These are phyloP conservation scores for Lepiota brunneoincarnata DNA, from an alignment of 768 basidiomycete species.

Conservation along the genomic window DNA sequence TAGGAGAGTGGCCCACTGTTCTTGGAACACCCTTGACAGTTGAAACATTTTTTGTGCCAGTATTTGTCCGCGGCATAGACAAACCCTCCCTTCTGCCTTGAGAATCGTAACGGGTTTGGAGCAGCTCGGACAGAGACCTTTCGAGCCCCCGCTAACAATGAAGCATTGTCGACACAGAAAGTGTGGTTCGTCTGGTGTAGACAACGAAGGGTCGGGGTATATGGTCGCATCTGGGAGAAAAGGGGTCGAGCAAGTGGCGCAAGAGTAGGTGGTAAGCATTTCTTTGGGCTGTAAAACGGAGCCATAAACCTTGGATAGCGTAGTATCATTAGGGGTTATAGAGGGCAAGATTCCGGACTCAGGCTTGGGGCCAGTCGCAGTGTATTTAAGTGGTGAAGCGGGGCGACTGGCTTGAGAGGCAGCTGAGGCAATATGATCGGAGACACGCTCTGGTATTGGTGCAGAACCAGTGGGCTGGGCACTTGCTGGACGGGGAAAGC, in stretches of 20 bases:
- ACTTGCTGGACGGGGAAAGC: conserved; percentile 47
- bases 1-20: conserved; percentile 70
- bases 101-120: conserved; percentile 69
- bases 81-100: conserved; percentile 75
- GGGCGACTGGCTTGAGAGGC: conserved; percentile 43
- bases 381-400: conserved; percentile 56
- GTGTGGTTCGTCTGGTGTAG: conserved; percentile 33
- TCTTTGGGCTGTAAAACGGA: conserved; percentile 80
- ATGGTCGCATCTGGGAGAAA: conserved; percentile 86
- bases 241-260: conserved; percentile 56
- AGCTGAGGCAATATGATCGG: conserved; percentile 55
- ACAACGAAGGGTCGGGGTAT: conserved; percentile 65
- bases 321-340: conserved; percentile 45
- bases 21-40: conserved; percentile 69
- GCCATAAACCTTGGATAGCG: conserved; percentile 81
- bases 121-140: conserved; percentile 69
- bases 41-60: conserved; percentile 85
- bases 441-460: conserved; percentile 44
- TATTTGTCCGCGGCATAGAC: conserved; percentile 65
- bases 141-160: conserved; percentile 67
- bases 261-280: conserved; percentile 65
- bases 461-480: conserved; percentile 25
- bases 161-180: conserved; percentile 81
- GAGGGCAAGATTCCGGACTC: conserved; percentile 63
- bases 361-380: conserved; percentile 48